Conservation (phyloP, 2,329 filamentous ascomycete genomes). For the Ceratocystis diversiconidia region DNA sequence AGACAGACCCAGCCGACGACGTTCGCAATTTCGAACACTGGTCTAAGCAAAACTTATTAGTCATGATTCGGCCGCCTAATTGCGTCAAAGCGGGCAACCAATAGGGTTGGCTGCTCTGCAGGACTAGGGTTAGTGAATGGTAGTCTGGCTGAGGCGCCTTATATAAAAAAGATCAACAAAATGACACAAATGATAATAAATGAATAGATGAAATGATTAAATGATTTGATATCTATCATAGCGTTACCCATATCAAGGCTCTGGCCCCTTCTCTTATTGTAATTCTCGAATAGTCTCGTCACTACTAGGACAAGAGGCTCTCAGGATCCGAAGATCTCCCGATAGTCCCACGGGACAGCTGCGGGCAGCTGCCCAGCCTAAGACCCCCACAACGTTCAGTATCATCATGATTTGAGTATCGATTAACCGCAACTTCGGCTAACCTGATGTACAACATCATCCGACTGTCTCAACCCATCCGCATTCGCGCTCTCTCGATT, state of each 20-base stretch:
- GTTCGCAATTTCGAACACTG: constrained; percentile 12
- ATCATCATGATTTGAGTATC: neutral
- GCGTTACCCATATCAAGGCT: neutral
- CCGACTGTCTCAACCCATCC: neutral
- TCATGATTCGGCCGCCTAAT: constrained; percentile 13
- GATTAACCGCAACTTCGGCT: neutral
- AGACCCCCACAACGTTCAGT: neutral
- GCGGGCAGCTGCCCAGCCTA: neutral
- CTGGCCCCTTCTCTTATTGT: neutral
- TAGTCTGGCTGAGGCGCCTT: no score
- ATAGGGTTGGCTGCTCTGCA: neutral
- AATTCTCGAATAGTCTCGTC: neutral
- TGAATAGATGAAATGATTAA: no score
- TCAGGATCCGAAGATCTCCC: neutral
- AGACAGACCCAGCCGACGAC: neutral
- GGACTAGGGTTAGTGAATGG: no score
- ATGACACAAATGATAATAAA: no score
- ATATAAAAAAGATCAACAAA: no score
- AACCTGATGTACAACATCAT: no score
- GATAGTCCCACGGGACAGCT: neutral
- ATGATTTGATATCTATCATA: no score
- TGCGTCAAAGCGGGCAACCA: neutral
- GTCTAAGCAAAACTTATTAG: constrained; percentile 11
- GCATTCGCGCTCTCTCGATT: neutral
- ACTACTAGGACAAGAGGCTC: neutral